A percentile compares a stretch with the other conserved stretches of the same genome.
Conservation (phyloP, 2,329 filamentous ascomycete species). For the Trichophaea hybrida region DNA sequence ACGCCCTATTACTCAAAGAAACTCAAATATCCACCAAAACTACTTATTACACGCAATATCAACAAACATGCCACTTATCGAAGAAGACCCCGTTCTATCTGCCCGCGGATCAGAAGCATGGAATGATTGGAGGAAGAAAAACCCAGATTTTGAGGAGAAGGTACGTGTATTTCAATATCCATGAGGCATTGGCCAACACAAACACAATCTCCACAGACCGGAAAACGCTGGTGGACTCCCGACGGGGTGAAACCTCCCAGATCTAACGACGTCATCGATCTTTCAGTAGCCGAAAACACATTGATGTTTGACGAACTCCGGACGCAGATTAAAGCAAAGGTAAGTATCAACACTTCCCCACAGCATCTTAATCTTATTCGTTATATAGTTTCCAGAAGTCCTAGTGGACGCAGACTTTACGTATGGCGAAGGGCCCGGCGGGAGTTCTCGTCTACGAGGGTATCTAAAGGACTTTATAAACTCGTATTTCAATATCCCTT, state of each 20-base stretch:
- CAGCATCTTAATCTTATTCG: too few relatives aligned
- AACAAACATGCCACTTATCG: not conserved
- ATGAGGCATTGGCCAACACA: not conserved
- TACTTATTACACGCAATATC: not conserved
- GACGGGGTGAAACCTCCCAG: conserved; percentile 14
- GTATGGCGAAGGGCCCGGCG: not conserved
- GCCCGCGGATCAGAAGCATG: not conserved
- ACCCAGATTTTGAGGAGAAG: not conserved
- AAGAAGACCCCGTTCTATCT: not conserved
- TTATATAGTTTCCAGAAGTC: not conserved
- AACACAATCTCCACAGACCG: conserved; percentile 15
- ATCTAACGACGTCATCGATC: conserved; percentile 23
- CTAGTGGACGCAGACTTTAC: not conserved
- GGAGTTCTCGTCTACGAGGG: not conserved
- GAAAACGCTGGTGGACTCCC: conserved; percentile 22
- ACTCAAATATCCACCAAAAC: too few relatives aligned
- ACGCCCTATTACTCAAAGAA: too few relatives aligned
- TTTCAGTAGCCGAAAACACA: conserved; percentile 30
- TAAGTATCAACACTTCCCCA: not conserved
- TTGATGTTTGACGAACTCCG: conserved; percentile 20
- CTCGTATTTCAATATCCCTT: not conserved
- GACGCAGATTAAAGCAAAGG: not conserved
- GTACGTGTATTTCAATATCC: not conserved
- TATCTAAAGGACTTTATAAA: not conserved
- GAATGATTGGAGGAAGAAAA: not conserved